Conservation (phyloP, 2,329 filamentous ascomycete genomes). For the Sordariomycetes sp. region DNA sequence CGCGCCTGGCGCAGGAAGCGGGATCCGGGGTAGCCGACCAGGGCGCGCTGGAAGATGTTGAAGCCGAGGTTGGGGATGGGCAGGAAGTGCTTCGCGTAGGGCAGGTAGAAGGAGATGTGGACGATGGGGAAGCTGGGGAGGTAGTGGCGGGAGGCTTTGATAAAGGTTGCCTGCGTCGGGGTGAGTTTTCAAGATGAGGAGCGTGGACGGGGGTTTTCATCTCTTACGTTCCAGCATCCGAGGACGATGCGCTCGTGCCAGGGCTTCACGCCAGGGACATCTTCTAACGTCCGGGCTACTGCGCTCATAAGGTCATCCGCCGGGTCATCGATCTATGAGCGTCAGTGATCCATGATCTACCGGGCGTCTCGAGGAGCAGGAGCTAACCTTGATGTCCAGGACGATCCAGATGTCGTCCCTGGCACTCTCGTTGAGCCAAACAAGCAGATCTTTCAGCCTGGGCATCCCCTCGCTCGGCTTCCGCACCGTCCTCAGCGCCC, state of each 20-base stretch:
- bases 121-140: slow-evolving; percentile 55
- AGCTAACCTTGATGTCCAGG: slow-evolving; percentile 73
- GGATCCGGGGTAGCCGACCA: slow-evolving; percentile 59
- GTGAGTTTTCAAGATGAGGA: not conserved
- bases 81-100: slow-evolving; percentile 66
- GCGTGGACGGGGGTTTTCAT: not conserved
- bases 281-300: slow-evolving; percentile 54
- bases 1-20: slow-evolving; percentile 56
- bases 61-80: slow-evolving; percentile 57
- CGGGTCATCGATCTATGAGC: slow-evolving; percentile 56
- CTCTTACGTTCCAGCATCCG: slow-evolving; percentile 68
- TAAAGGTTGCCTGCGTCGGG: slow-evolving; percentile 47
- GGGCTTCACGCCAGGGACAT: slow-evolving; percentile 36
- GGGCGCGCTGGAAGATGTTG: slow-evolving; percentile 62
- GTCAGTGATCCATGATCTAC: not conserved
- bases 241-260: slow-evolving; percentile 71
- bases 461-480: slow-evolving; percentile 66
- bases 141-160: slow-evolving; percentile 52
- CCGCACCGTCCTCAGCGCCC: slow-evolving; percentile 55
- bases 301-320: slow-evolving; percentile 60
- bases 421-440: slow-evolving; percentile 57
- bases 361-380: not conserved
- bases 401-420: slow-evolving; percentile 68
- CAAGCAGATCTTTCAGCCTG: slow-evolving; percentile 62
- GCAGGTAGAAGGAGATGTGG: slow-evolving; percentile 58